Conservation (phyloP, 495 filamentous ascomycete species). For the Choiromyces venosus region DNA sequence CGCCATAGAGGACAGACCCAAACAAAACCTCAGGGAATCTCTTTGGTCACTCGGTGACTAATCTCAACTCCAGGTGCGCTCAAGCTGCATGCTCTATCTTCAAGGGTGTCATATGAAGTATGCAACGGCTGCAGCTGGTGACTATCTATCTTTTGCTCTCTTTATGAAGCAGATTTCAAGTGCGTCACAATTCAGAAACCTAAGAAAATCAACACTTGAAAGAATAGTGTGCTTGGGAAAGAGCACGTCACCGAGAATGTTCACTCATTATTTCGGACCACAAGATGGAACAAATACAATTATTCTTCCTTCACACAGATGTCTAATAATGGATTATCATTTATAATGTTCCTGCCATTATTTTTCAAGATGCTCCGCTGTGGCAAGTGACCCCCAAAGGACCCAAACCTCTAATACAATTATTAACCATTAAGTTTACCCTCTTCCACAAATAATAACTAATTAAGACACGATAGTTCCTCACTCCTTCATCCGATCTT, state of each 20-base stretch:
- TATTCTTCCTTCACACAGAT: neutral
- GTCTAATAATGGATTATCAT: neutral
- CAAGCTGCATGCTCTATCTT: neutral
- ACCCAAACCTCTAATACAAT: neutral
- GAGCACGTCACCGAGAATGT: neutral
- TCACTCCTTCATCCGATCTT: constrained; percentile 6
- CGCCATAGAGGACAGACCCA: neutral
- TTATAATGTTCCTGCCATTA: neutral
- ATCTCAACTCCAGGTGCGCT: neutral
- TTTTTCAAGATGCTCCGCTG: neutral
- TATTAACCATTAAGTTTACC: neutral
- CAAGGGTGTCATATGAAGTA: neutral
- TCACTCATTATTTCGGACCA: neutral
- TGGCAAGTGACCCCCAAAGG: neutral
- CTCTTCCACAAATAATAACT: neutral
- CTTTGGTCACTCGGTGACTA: neutral
- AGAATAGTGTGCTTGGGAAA: neutral
- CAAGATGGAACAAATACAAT: neutral
- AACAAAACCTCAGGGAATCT: neutral
- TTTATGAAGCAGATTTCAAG: neutral
- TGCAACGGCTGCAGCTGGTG: neutral
- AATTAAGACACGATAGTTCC: neutral
- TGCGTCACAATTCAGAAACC: neutral
- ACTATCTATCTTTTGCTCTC: neutral
- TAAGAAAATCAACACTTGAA: neutral